phyloP scores from a whole-genome alignment of 768 basidiomycete genomes.

The Fomitopsis serialis region DNA sequence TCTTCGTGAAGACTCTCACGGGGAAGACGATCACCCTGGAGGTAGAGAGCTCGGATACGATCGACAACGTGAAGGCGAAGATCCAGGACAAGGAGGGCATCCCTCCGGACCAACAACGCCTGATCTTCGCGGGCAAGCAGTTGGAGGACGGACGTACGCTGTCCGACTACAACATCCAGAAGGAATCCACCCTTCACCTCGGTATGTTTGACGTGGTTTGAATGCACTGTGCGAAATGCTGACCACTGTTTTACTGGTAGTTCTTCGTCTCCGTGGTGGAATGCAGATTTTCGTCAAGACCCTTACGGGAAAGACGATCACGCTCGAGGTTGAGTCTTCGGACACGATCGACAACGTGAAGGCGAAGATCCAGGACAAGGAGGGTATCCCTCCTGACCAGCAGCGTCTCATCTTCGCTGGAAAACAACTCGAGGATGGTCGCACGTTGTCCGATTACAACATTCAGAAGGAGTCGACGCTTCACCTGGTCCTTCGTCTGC shows the following conservation, averaged over 20 bases:
- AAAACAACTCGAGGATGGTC: constrained; percentile 89
- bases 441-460: constrained; percentile 87
- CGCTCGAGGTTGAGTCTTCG: constrained; percentile 83
- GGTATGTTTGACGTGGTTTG: constrained; percentile 18
- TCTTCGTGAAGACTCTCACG: constrained; percentile 84
- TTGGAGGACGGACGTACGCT: constrained; percentile 91
- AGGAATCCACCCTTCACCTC: constrained; percentile 88
- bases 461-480: constrained; percentile 89
- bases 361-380: constrained; percentile 92
- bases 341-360: constrained; percentile 88
- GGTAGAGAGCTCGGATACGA: constrained; percentile 74
- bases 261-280: constrained; percentile 88
- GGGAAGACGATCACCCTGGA: constrained; percentile 91
- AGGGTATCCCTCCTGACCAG: constrained; percentile 84
- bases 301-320: constrained; percentile 86
- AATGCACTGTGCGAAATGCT: not conserved
- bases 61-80: constrained; percentile 77
- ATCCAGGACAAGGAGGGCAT: constrained; percentile 86
- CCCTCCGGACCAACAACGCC: constrained; percentile 86
- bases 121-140: constrained; percentile 97
- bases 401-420: constrained; percentile 91
- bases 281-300: constrained; percentile 86
- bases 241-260: constrained; percentile 23
- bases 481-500: constrained; percentile 78
- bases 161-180: constrained; percentile 91